Base-by-base conservation (phyloP, 2,329 filamentous ascomycete genomes). In the Paecilomyces niveus region DNA sequence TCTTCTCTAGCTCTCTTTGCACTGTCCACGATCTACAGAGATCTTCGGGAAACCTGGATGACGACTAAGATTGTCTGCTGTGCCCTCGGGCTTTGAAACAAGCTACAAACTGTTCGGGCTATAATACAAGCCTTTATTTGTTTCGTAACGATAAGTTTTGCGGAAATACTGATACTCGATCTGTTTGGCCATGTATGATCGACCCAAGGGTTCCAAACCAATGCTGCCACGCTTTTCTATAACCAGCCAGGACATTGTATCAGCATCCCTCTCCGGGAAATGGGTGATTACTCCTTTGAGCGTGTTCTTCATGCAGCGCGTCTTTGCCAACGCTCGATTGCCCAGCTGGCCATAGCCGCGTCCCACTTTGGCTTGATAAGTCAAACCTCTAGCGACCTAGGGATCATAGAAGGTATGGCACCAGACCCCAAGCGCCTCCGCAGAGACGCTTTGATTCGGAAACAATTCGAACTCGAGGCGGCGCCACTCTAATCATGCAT, bases 101-200 rank as follows among this genome's bases (percentile, higher is more conserved):
- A 29, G 50, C 50, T 52, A 52, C 50, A 10, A 29, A 13, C 6
- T 52, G 7, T 57, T 32, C 22, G 29, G 54, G 18, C 33, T 45
- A 50, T 24, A 55, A 24, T 13, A 49, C 45, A 22, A 18, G n/a
- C 29, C 15, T 10, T 53, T 35, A 29, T 24, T 21, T 45, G 39
- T 45, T 45, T 45, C 39, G 39, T n/a, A 29, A n/a, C 39, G n/a
- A 51, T 29, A 52, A 24, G 11, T 56, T 58, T 54, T 59, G 57
- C 59, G 52, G 18, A 35, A 39, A 52, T 58, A 54, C 53, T 64
- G 61, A 63, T 54, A 63, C 61, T 56, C 54, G 21, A 54, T 58
- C 33, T n/a, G 63, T 64, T 63, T 64, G 57, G 60, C 33, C 53
- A 53, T 52, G 56, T 55, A 54, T 58, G 58, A 61, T 58, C 51